Base-by-base conservation (phyloP, 345 rosid species). In the Lepidium didymum region DNA sequence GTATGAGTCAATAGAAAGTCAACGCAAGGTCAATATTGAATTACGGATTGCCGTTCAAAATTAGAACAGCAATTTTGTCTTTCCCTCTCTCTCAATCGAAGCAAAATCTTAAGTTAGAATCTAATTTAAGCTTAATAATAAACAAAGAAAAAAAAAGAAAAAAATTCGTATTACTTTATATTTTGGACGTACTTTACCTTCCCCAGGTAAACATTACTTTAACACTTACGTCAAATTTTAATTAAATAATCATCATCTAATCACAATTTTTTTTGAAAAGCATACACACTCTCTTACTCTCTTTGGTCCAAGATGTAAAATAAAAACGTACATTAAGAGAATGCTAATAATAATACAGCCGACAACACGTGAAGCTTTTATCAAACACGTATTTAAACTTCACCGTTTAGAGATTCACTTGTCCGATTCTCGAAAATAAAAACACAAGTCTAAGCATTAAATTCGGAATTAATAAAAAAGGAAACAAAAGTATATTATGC, bases 341-440 rank as follows among this genome's bases (percentile, higher is more conserved):
- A 49, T 27, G 13, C 62, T 57, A 75, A 25, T 61, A 75, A 25
- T 61, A 75, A 67, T 46, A 49, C 59, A 46, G 74, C 74, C 74
- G 78, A 75, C 78, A 75, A 62, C 75, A 75, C 78, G 74, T 75
- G 78, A 75, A 68, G 69, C 44, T 21, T 19, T 38, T 31, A 44
- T 50, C 69, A 54, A 25, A 62, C 78, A 75, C 74, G 69, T 75
- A 75, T 45, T 62, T 10, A 70, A 35, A 75, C 65, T 69, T 67
- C 58, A 75, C 57, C 72, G 56, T 62, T 64, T 10, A 53, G 58
- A 75, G 79, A 68, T 69, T 62, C 62, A 56, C 70, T 75, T 69
- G 73, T 67, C 63, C 68, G 63, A 25, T n/a, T 23, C 6, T 2
- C 7, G 8, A 47, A 1, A n/a, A 2, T 15, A 41, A 50, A 44